These are phyloP conservation scores for Rhinocladiella similis DNA, from an alignment of 2,329 filamentous ascomycete species.

Conservation along the genomic window DNA sequence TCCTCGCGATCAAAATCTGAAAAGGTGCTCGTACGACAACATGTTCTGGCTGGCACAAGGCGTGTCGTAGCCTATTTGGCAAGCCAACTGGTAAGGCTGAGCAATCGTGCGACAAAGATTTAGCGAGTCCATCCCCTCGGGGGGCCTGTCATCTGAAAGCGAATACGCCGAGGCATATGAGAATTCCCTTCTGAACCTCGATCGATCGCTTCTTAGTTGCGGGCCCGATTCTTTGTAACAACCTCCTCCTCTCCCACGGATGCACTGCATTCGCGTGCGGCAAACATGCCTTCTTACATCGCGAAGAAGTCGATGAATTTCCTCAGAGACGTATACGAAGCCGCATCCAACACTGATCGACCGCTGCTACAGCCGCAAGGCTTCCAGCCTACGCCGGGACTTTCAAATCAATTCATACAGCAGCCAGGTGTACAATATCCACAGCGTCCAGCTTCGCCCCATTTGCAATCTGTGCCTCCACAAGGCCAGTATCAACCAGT, in stretches of 20 bases:
- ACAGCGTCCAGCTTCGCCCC: neutral
- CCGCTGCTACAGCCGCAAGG: constrained; percentile 2
- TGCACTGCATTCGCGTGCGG: neutral
- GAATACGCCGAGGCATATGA: neutral
- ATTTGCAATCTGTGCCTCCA: neutral
- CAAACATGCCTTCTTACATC: constrained; percentile 16
- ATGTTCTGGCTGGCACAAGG: too few species aligned
- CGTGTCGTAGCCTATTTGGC: too few species aligned
- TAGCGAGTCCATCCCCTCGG: neutral
- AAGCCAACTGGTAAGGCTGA: neutral
- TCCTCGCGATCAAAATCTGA: too few species aligned
- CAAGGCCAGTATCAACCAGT: constrained; percentile 3
- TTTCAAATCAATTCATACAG: constrained; percentile 13
- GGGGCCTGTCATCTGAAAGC: neutral
- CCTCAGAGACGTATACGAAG: constrained; percentile 20
- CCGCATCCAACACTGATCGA: constrained; percentile 6
- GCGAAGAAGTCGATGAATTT: constrained; percentile 25
- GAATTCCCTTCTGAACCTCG: neutral
- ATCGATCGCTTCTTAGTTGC: neutral
- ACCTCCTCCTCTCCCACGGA: neutral
- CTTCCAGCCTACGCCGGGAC: constrained; percentile 8
- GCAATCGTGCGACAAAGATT: neutral
- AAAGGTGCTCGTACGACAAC: too few species aligned
- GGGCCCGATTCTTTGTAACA: neutral
- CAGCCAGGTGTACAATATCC: neutral